Evolutionary conservation across 2,329 filamentous ascomycete genomes (phyloP), one percentile per base, ranked within the genome.

Genomic region (Trichophyton schoenleinii): DNA sequence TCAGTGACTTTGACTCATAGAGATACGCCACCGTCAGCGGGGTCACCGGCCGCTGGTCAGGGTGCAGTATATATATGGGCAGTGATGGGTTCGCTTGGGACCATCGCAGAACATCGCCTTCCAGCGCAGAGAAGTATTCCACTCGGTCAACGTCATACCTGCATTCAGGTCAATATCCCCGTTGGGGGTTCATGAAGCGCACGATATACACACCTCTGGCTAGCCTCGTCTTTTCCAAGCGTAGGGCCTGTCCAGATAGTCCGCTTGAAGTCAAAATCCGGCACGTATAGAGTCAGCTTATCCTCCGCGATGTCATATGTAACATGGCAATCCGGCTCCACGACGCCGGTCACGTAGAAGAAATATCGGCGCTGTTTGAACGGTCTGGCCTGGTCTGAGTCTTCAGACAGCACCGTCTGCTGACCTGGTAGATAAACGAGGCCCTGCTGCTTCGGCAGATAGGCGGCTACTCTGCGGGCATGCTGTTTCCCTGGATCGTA

Each of bases 121-220:
- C 66, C 0, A 86, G 74, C 9, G 73, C 71, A 6, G 71, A 71
- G 49, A 77, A 78, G 70, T 85, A 87, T 63, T 81, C 80, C 18
- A 89, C 88, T 48, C 83, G 79, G 70, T 92, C 88, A 60, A 92
- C 80, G 65, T 92, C 85, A 66, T 85, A 85, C 60, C 75, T 78
- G 1, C 75, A 31, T 4, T 18, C 22, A 38, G 55, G 34, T 48
- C 20, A 38, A 38, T 38, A 38, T 38, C 11, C 3, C 34, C 34
- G 34, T 13, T 13, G 9, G 34, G 6, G 9, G 8, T 38, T 13
- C 3, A 38, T 3, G 11, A 38, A 38, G 34, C 2, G 34, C 34
- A 13, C 18, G 22, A 25, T 44, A 38, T 62, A 79, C 48, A 38
- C 62, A 79, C 68, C 70, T 75, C n/a, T 74, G 76, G 65, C 82